Evolutionary conservation across 2,329 filamentous ascomycete genomes (phyloP).

Genomic region (Rutstroemia sp.): DNA sequence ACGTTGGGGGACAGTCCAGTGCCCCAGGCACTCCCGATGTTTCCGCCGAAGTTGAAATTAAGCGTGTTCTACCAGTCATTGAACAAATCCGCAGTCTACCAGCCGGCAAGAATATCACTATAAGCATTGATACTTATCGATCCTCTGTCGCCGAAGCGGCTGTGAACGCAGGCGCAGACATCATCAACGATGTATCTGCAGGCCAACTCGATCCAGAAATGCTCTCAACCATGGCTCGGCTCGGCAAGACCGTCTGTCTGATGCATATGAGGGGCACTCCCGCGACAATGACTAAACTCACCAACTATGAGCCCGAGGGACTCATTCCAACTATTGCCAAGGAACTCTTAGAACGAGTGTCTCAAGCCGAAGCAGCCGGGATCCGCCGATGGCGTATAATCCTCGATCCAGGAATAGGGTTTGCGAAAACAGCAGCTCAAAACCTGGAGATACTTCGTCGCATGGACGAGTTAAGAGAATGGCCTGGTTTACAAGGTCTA

Average conservation of each 20-base stretch:
- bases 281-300: conserved; percentile 53
- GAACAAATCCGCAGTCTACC: conserved; percentile 61
- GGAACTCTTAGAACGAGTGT: conserved; percentile 56
- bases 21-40: conserved; percentile 68
- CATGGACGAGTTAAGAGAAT: conserved; percentile 55
- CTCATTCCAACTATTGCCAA: conserved; percentile 46
- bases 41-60: conserved; percentile 63
- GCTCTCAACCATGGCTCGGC: conserved; percentile 69
- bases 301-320: conserved; percentile 45
- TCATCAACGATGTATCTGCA: conserved; percentile 91
- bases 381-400: conserved; percentile 90
- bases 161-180: conserved; percentile 72
- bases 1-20: conserved; percentile 90
- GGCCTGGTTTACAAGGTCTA: conserved; percentile 58
- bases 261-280: conserved; percentile 71
- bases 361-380: conserved; percentile 70
- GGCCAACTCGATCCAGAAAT: conserved; percentile 73
- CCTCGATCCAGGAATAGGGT: conserved; percentile 88
- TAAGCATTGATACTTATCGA: conserved; percentile 91
- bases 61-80: conserved; percentile 75
- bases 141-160: conserved; percentile 73
- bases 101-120: conserved; percentile 54
- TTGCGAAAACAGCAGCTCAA: conserved; percentile 76
- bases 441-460: conserved; percentile 73
- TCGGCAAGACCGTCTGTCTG: conserved; percentile 69